Evolutionary conservation across 2,329 filamentous ascomycete species (phyloP), one percentile per base, ranked within the genome.

Genomic region (Trichoderma semiorbis): DNA sequence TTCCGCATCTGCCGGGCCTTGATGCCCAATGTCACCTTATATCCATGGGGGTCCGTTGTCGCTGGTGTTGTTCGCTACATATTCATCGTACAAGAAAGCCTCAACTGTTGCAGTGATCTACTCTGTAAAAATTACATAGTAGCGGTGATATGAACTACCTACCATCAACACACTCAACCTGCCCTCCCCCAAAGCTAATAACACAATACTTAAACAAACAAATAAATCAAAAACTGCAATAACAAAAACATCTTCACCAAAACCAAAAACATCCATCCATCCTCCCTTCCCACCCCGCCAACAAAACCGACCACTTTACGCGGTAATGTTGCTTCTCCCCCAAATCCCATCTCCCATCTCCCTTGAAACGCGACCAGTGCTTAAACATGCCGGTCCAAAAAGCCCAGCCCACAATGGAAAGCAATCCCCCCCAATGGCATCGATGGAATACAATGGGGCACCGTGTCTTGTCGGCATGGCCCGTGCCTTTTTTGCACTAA

Each of bases 401-500:
- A 12, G 18, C 43, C 11, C 62, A 30, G 62, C 39, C 62, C 62
- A 64, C 62, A 14, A 43, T 30, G 18, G 16, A 21, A n/a, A 11
- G 7, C 26, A 4, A 18, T 21, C 2, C 21, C 7, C 7, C 26
- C 53, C 53, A 57, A 57, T 57, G 24, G 8, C 26, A 16, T 28
- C 24, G 3, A 5, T 18, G 6, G 16, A 43, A 63, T 39, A 43
- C 21, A 63, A 63, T 43, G 60, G 60, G 60, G 26, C 55, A 21
- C 50, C 39, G 8, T 32, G 43, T 43, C 34, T 58, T n/a, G 14
- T 28, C 68, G 68, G 68, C 68, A 65, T 64, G 68, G 60, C 68
- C 68, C 68, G 68, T 64, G 68, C 68, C 68, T 70, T 36, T 70
- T 16, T 18, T 30, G 8, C 30, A 14, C 57, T 34, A 60, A 34